Evolutionary conservation across 1,284 basidiomycete species (phyloP).

Genomic region (Austroboletus novae-zelandiae): DNA sequence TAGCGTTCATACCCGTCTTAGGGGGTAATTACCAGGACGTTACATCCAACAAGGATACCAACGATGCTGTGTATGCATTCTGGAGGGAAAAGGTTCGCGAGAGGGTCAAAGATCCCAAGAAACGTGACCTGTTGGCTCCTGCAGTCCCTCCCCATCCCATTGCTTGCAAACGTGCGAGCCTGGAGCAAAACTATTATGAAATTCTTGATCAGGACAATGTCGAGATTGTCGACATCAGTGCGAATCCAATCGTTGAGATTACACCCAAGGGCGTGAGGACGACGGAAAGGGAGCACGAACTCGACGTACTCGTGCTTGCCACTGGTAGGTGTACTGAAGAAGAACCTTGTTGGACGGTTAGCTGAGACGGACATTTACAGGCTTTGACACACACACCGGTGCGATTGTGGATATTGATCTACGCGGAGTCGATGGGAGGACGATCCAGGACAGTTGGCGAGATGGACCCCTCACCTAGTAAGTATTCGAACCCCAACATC

Average conservation of each 20-base stretch:
- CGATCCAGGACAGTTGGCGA: conserved; percentile 15
- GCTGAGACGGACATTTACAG: not conserved
- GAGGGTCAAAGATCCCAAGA: conserved; percentile 15
- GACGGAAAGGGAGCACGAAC: conserved; percentile 6
- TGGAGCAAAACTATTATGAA: conserved; percentile 17
- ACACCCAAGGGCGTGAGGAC: conserved; percentile 15
- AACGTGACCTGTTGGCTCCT: conserved; percentile 15
- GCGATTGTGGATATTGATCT: conserved; percentile 9
- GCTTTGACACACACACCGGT: conserved; percentile 10
- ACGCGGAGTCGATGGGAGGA: conserved; percentile 9
- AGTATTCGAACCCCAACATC: not conserved
- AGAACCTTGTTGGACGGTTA: no score
- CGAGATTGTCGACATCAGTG: conserved; percentile 9
- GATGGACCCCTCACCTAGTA: conserved; percentile 17
- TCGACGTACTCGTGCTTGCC: conserved; percentile 17
- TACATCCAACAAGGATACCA: not conserved
- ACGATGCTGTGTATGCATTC: conserved; percentile 12
- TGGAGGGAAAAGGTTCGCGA: conserved; percentile 18
- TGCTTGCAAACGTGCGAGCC: not conserved
- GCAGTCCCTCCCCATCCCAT: conserved; percentile 15
- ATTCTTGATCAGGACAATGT: conserved; percentile 18
- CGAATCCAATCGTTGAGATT: conserved; percentile 12
- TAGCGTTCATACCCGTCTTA: not conserved
- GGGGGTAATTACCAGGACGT: conserved; percentile 18
- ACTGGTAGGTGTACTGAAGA: conserved; percentile 6